Evolutionary conservation across 2,329 filamentous ascomycete species (phyloP), one percentile per base, ranked within the genome.

Genomic region (Trichoderma breve): DNA sequence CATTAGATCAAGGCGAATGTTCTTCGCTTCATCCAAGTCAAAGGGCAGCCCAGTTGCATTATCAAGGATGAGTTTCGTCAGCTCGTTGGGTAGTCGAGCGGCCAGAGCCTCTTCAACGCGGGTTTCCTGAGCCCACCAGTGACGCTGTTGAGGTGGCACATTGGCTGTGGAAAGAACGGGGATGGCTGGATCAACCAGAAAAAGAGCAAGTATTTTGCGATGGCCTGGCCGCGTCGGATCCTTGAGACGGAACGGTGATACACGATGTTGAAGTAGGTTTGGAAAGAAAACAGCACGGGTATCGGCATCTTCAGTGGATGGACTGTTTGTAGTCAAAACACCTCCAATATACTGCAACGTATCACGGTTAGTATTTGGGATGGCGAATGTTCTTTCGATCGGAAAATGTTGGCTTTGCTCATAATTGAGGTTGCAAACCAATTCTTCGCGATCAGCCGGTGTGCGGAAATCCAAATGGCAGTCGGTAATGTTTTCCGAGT

Each of bases 191-290:
- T 91, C 88, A 2, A 92, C 85, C 2, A 91, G 83, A 76, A 87
- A 91, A 11, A 91, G 80, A 0, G 86, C 87, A 3, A 91, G 79
- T 62, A 91, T 87, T 76, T 88, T 88, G 21, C 88, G 83, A 74
- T 91, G 86, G 2, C 90, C 89, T 0, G 87, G 83, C 24, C 81
- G 83, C 0, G 85, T 83, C 3, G 77, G 78, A 75, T 92, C 89
- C 0, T 74, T 78, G 0, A 91, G 83, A 7, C 78, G 73, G 74
- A 91, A 91, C 0, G 85, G 82, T 7, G 79, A 76, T 1, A 89
- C 87, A 3, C 81, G 80, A 74, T 90, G 87, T 75, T 89, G 87
- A 26, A 80, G 80, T 3, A 82, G 74, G 76, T 87, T 91, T 1
- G 88, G 87, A 75, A 90, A 90, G 43, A 85, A 83, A 4, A 91